Evolutionary conservation across 192 early-diverging fungal genomes (phyloP), one percentile per base, ranked within the genome.

Genomic region (Coemansia sp.): DNA sequence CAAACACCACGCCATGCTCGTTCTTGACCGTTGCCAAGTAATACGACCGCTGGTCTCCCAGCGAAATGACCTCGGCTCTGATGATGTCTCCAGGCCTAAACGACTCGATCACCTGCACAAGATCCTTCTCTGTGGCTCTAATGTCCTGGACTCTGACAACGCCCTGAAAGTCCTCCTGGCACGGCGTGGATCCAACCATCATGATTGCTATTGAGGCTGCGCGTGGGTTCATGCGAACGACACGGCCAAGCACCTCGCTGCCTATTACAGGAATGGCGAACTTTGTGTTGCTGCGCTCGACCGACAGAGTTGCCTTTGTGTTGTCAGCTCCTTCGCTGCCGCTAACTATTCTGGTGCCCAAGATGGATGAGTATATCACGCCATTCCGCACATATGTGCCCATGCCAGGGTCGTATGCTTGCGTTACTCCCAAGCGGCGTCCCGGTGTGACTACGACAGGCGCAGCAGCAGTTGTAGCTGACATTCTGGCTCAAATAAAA

Each of bases 51-150:
- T 92, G 87, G 65, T 99, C 97, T 24, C 97, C 97, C 29, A 99
- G 85, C 19, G 95, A 97, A 35, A 98, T 93, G 14, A 91, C 89
- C 69, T 92, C 88, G 20, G 89, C 91, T 6, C 89, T 82, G 35
- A 99, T 88, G 67, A 99, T 93, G 61, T 99, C 97, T 10, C 96
- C 96, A 1, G 96, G 97, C 40, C 94, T 79, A 80, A 95, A 99
- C 37, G 90, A 93, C 39, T 87, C 85, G 76, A 92, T 89, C 65
- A 99, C 95, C 75, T 94, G 91, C 45, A 97, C 92, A 68, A 93
- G 91, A 69, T 99, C 97, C 65, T 91, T 93, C 62, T 99, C 96
- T 0, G 96, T 96, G 17, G 93, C 93, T 17, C 97, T 77, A 3
- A 99, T 92, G 76, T 98, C 96, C 80, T 97, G 95, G n/a, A 89